Evolutionary conservation across 495 filamentous ascomycete genomes (phyloP), one percentile per base, ranked within the genome.

Genomic region (Talaromyces nanjingensis): DNA sequence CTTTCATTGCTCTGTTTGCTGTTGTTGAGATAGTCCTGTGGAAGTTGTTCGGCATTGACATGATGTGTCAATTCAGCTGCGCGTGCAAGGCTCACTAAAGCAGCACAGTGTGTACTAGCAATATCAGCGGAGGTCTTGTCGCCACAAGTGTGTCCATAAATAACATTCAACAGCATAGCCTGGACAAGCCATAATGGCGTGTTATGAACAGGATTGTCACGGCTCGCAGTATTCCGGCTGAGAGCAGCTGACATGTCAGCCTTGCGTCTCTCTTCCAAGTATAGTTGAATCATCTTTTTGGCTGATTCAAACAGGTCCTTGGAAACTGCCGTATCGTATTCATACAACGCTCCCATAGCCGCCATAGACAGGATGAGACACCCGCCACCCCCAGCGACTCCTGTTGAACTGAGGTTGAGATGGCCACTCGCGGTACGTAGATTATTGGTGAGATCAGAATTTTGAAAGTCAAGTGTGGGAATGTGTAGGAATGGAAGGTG

Each of bases 121-220:
- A 96, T 96, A 72, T 97, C 91, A 37, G 91, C 91, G 14, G 91
- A 88, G 37, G 82, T 86, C 76, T 93, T 94, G 70, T 98, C 93
- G 27, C 91, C 96, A 72, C 91, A 97, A 66, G 96, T 92, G 68
- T 98, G 91, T 9, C 96, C 96, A 68, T 96, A 98, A 11, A 98
- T 89, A 37, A 98, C 90, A 74, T 96, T 97, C 47, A 98, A 81
- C 31, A 98, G 82, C 94, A 98, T 97, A 1, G 94, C 93, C 70
- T 98, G 94, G n/a, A 98, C 91, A 29, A 98, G 82, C 94, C 94
- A 97, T 58, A 97, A 81, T 2, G 94, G 94, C 12, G 92, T 97
- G 42, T 86, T 85, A 67, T 94, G 89, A 52, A 87, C 80, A 2
- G 87, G 82, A 67, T 83, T 84, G 63, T 93, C 89, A 63, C 83